Percentiles rank a stretch among this genome's conserved stretches.
Conservation (phyloP, 176 grass and related monocot species). For the Bromus sterilis region DNA sequence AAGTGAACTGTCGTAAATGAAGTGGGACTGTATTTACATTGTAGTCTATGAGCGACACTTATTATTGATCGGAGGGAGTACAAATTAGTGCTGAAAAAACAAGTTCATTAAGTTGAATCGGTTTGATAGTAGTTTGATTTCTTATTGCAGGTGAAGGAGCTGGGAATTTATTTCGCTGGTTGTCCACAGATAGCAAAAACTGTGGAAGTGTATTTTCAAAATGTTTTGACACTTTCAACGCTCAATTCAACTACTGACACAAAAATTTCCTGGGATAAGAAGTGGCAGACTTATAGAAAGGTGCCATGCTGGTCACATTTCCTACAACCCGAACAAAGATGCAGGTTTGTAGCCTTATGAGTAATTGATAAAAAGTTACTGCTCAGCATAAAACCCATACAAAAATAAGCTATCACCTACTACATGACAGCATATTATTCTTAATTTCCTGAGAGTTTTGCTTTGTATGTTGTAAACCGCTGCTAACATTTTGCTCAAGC, state of each 20-base stretch:
- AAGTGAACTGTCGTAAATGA: background rate
- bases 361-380: background rate
- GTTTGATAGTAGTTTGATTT: background rate
- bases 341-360: slow-evolving; percentile 46
- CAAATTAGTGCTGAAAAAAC: background rate
- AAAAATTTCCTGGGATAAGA: slow-evolving; percentile 55
- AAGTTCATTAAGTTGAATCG: background rate
- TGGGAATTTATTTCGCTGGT: slow-evolving; percentile 73
- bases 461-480: background rate
- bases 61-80: too few relatives aligned
- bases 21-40: background rate
- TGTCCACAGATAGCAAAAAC: slow-evolving; percentile 64
- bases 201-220: slow-evolving; percentile 62
- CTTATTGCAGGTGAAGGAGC: slow-evolving; percentile 72
- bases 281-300: slow-evolving; percentile 78
- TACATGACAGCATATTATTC: background rate
- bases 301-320: slow-evolving; percentile 98
- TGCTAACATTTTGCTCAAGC: background rate
- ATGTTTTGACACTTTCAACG: slow-evolving; percentile 66
- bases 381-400: background rate
- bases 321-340: slow-evolving; percentile 56
- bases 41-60: too few relatives aligned
- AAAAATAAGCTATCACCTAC: background rate
- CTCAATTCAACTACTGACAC: slow-evolving; percentile 70
- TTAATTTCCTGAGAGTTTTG: background rate